Conservation (phyloP, 139 green algal species). For the Chlorella sorokiniana region DNA sequence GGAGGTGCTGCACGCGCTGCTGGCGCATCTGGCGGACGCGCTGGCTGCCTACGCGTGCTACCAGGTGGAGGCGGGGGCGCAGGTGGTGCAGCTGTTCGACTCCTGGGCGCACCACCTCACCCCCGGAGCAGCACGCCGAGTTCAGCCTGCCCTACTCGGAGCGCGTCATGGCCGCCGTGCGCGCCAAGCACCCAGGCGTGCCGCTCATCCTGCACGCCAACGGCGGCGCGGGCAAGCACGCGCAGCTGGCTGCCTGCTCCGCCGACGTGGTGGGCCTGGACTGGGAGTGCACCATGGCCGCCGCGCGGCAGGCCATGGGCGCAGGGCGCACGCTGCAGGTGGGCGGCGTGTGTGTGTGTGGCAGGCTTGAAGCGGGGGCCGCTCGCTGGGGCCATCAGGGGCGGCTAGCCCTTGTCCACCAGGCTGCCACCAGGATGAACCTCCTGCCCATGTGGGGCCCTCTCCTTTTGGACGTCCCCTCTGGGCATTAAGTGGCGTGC, state of each 20-base stretch:
- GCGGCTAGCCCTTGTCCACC: too few relatives aligned
- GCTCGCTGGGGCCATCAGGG: too few relatives aligned
- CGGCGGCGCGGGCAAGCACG: conserved; percentile 89
- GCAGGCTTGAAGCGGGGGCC: too few relatives aligned
- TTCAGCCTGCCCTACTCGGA: conserved; percentile 95
- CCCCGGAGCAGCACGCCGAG: conserved; percentile 88
- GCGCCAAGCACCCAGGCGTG: conserved; percentile 75
- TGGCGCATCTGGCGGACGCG: conserved; percentile 87
- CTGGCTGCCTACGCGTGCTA: conserved; percentile 88
- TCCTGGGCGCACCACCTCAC: conserved; percentile 96
- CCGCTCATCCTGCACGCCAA: conserved; percentile 98
- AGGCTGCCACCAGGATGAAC: too few relatives aligned
- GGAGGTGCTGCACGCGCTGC: conserved; percentile 84
- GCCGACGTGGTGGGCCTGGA: conserved; percentile 93
- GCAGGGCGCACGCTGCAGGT: conserved; percentile 50
- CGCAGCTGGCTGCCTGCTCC: conserved; percentile 57
- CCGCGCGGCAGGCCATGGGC: conserved; percentile 68
- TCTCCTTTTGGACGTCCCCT: too few relatives aligned
- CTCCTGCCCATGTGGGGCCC: too few relatives aligned
- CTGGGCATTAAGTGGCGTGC: conserved; percentile 1
- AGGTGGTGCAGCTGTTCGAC: conserved; percentile 98
- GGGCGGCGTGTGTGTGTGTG: not conserved
- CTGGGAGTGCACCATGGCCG: conserved; percentile 83
- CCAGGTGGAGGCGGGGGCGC: conserved; percentile 93
- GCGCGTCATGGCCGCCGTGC: conserved; percentile 75